Evolutionary conservation across 1,284 basidiomycete species (phyloP).

Genomic region (Ustilago cynodontis): DNA sequence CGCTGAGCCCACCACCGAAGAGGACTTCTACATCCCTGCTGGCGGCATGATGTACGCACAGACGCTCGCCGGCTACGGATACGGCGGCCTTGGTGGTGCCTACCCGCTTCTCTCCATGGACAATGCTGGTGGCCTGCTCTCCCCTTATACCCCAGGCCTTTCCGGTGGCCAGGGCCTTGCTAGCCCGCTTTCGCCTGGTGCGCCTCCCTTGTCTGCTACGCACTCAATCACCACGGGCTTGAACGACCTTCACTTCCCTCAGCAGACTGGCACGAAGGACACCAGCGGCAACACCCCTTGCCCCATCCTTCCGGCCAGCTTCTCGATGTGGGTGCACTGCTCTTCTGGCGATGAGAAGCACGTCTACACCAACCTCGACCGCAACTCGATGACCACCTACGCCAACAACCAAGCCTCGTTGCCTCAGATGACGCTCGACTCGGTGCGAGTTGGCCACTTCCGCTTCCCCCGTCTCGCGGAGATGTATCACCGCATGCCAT

Average conservation of each 20-base stretch:
- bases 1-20: slow-evolving; percentile 66
- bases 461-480: slow-evolving; percentile 68
- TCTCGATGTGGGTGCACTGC: slow-evolving; percentile 68
- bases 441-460: slow-evolving; percentile 55
- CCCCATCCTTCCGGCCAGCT: slow-evolving; percentile 65
- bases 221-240: slow-evolving; percentile 61
- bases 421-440: slow-evolving; percentile 58
- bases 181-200: slow-evolving; percentile 49
- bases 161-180: slow-evolving; percentile 38
- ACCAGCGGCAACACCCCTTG: slow-evolving; percentile 43
- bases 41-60: slow-evolving; percentile 70
- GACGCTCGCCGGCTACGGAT: slow-evolving; percentile 66
- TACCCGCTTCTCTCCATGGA: slow-evolving; percentile 52
- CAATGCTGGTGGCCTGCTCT: slow-evolving; percentile 46
- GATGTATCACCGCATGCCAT: slow-evolving; percentile 69
- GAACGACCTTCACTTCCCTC: slow-evolving; percentile 58
- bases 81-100: slow-evolving; percentile 61
- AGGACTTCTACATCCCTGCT: slow-evolving; percentile 69
- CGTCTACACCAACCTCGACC: slow-evolving; percentile 65
- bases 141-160: slow-evolving; percentile 58
- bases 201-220: slow-evolving; percentile 58
- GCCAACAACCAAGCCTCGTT: slow-evolving; percentile 56
- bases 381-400: slow-evolving; percentile 56
- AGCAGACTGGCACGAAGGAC: slow-evolving; percentile 47
- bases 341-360: slow-evolving; percentile 63